phyloP scores from a whole-genome alignment of 2,329 filamentous ascomycete genomes.

The Penicillium italicum region DNA sequence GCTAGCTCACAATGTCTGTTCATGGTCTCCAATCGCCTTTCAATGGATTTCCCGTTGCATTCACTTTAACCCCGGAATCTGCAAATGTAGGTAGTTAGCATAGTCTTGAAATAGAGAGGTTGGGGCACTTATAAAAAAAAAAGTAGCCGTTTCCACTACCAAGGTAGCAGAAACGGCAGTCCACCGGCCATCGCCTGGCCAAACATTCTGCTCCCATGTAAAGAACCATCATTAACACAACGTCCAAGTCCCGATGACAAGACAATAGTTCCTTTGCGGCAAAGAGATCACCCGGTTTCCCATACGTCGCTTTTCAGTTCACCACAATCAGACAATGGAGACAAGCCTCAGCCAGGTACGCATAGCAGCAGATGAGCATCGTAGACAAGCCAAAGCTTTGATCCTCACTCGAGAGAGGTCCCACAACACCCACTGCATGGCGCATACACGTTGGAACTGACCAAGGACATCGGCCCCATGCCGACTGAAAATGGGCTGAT shows the following conservation, averaged over 20 bases:
- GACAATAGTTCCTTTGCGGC: constrained; percentile 9
- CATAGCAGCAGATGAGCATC: constrained; percentile 26
- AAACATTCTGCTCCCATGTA: constrained; percentile 15
- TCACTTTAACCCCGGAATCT: background rate
- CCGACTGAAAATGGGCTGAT: constrained; percentile 1
- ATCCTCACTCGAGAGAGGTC: constrained; percentile 91
- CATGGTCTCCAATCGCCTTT: background rate
- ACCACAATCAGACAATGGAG: constrained; percentile 9
- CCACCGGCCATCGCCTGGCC: constrained; percentile 14
- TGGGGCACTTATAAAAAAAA: constrained; percentile 41
- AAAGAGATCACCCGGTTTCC: constrained; percentile 11
- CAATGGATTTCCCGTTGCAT: background rate
- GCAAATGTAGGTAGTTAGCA: constrained; percentile 34
- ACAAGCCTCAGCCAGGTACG: constrained; percentile 5
- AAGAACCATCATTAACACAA: constrained; percentile 7
- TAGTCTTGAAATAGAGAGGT: background rate
- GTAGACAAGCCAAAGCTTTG: constrained; percentile 90
- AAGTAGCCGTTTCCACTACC: constrained; percentile 26
- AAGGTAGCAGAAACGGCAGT: constrained; percentile 29
- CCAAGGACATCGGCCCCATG: background rate
- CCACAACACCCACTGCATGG: constrained; percentile 45
- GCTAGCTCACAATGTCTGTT: background rate
- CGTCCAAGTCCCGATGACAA: constrained; percentile 8
- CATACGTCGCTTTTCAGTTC: constrained; percentile 15
- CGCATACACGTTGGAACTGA: constrained; percentile 16